Evolutionary conservation across 179 eudicot genomes (phyloP).

Genomic region (Spinacia oleracea): DNA sequence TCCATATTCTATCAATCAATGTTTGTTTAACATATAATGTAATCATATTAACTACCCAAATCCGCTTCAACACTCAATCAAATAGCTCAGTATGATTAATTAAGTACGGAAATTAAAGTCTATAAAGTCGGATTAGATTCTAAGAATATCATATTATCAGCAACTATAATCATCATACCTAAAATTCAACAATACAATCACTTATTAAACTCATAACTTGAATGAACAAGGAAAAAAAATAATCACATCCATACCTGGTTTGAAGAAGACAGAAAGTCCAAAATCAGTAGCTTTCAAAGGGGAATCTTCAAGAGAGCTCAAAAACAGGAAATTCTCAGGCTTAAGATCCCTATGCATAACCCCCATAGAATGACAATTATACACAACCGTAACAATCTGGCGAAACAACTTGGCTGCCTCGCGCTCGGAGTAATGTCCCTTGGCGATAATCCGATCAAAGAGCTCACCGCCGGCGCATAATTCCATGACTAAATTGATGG

Average conservation of each 20-base stretch:
- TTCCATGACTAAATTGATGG: constrained; percentile 84
- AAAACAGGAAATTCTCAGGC: constrained; percentile 85
- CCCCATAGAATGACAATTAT: constrained; percentile 90
- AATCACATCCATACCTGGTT: constrained; percentile 51
- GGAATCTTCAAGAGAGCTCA: constrained; percentile 65
- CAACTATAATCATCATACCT: not conserved
- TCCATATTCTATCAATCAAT: not conserved
- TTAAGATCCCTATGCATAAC: constrained; percentile 92
- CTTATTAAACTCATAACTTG: not conserved
- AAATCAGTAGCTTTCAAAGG: constrained; percentile 92
- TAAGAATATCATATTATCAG: not conserved
- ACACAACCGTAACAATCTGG: constrained; percentile 83
- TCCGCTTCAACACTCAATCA: too few species aligned
- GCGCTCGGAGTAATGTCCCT: constrained; percentile 87
- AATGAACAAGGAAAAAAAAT: not conserved
- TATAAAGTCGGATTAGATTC: too few species aligned
- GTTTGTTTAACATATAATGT: not conserved
- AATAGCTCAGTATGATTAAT: too few species aligned
- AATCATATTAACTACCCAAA: too few species aligned
- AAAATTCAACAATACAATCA: not conserved
- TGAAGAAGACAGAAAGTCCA: constrained; percentile 80
- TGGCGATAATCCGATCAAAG: constrained; percentile 82
- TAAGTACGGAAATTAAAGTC: too few species aligned
- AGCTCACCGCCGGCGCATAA: constrained; percentile 93
- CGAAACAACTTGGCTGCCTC: constrained; percentile 74